These are phyloP conservation scores for Hirschioporus abietinus DNA, from an alignment of 768 basidiomycete species.

Conservation along the genomic window DNA sequence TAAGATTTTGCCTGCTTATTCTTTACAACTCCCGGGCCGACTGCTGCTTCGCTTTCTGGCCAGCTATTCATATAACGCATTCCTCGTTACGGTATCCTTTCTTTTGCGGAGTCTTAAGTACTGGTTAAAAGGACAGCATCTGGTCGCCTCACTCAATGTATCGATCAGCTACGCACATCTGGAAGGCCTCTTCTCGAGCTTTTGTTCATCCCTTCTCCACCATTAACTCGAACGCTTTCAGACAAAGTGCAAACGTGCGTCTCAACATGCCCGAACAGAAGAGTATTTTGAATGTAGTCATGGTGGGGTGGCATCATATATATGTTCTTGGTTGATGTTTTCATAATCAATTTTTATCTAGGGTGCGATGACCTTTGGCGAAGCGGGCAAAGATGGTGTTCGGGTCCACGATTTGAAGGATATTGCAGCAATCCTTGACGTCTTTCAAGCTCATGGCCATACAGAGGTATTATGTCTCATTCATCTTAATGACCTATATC, in stretches of 20 bases:
- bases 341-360: background rate
- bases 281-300: slow-evolving; percentile 43
- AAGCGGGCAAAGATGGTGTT: slow-evolving; percentile 12
- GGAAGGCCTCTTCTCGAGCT: too few species aligned
- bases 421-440: slow-evolving; percentile 25
- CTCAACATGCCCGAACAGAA: slow-evolving; percentile 24
- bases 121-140: too few species aligned
- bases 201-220: too few species aligned
- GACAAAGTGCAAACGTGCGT: background rate
- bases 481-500: background rate
- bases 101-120: too few species aligned
- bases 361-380: slow-evolving; percentile 16
- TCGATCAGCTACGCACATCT: too few species aligned
- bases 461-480: slow-evolving; percentile 22
- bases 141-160: too few species aligned
- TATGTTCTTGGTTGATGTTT: background rate
- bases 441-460: slow-evolving; percentile 27
- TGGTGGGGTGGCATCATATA: slow-evolving; percentile 28
- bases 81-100: too few species aligned
- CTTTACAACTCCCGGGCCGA: too few species aligned
- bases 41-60: too few species aligned
- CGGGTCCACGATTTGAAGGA: slow-evolving; percentile 19
- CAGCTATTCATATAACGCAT: too few species aligned
- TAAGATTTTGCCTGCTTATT: too few species aligned
- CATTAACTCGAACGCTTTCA: too few species aligned